phyloP scores from a whole-genome alignment of 371 early-diverging fungal species.

The Haplosporangium sp. region DNA sequence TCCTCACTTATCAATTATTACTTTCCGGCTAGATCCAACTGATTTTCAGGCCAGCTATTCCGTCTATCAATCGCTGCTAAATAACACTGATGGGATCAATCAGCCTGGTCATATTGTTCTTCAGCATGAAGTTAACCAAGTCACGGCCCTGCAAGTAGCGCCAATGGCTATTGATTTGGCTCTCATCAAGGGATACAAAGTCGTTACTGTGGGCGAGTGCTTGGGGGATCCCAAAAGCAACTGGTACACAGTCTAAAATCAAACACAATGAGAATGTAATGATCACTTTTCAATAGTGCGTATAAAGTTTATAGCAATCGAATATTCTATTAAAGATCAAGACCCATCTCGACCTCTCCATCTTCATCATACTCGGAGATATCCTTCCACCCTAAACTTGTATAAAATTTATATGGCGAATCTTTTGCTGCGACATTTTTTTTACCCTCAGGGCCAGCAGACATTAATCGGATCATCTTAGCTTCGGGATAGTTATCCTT shows the following conservation, averaged over 20 bases:
- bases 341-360: slow-evolving; percentile 18
- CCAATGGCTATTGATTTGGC: slow-evolving; percentile 22
- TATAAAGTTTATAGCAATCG: too few relatives aligned
- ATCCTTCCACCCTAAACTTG: slow-evolving; percentile 17
- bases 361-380: slow-evolving; percentile 15
- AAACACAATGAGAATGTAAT: neutral
- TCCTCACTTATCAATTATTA: neutral
- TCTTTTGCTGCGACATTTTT: slow-evolving; percentile 20
- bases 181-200: slow-evolving; percentile 14
- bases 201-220: slow-evolving; percentile 27
- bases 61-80: neutral
- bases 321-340: slow-evolving; percentile 4
- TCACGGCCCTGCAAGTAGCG: slow-evolving; percentile 13
- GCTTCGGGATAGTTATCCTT: slow-evolving; percentile 11
- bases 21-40: neutral
- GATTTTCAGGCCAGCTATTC: slow-evolving; percentile 11
- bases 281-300: neutral
- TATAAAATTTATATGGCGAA: slow-evolving; percentile 23
- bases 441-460: slow-evolving; percentile 20
- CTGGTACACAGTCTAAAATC: slow-evolving; percentile 12
- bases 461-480: slow-evolving; percentile 10
- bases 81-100: slow-evolving; percentile 3
- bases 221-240: slow-evolving; percentile 17
- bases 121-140: slow-evolving; percentile 23
- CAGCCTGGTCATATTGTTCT: slow-evolving; percentile 24